phyloP scores from a whole-genome alignment of 129 eudicot species.

The Centrapalus pauciflorus region DNA sequence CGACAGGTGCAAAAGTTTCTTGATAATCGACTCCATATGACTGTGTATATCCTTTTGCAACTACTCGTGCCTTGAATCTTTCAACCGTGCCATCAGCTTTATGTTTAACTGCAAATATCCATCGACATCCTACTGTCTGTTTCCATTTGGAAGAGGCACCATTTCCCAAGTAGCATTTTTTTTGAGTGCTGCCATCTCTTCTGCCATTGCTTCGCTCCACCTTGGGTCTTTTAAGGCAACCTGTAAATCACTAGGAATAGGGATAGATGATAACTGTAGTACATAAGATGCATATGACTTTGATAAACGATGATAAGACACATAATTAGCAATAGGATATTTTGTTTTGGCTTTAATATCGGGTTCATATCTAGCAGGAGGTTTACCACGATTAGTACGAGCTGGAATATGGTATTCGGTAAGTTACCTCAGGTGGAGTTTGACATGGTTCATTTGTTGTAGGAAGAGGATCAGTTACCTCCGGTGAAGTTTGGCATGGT shows the following conservation, averaged over 20 bases:
- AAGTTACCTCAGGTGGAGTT: too few species aligned
- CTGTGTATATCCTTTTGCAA: too few species aligned
- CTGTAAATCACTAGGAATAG: too few species aligned
- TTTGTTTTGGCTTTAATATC: not conserved
- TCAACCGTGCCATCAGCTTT: too few species aligned
- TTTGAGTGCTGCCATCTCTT: not conserved
- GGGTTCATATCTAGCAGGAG: not conserved
- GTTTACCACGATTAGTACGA: not conserved
- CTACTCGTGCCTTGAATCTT: too few species aligned
- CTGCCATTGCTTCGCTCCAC: not conserved
- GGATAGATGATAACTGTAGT: not conserved
- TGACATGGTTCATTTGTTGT: too few species aligned
- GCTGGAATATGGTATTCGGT: not conserved
- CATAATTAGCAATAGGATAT: not conserved
- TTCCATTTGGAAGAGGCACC: not conserved
- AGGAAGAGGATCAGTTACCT: too few species aligned
- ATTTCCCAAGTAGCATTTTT: not conserved
- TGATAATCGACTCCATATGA: too few species aligned
- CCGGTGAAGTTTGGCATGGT: too few species aligned
- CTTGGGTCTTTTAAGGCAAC: not conserved
- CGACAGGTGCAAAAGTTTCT: too few species aligned
- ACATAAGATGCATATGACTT: not conserved
- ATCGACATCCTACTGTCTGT: too few species aligned
- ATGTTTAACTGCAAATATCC: too few species aligned
- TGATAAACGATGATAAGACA: not conserved